These are phyloP conservation scores for Chlamydomonas sphaeroides DNA, from an alignment of 139 green algal genomes.

Conservation along the genomic window DNA sequence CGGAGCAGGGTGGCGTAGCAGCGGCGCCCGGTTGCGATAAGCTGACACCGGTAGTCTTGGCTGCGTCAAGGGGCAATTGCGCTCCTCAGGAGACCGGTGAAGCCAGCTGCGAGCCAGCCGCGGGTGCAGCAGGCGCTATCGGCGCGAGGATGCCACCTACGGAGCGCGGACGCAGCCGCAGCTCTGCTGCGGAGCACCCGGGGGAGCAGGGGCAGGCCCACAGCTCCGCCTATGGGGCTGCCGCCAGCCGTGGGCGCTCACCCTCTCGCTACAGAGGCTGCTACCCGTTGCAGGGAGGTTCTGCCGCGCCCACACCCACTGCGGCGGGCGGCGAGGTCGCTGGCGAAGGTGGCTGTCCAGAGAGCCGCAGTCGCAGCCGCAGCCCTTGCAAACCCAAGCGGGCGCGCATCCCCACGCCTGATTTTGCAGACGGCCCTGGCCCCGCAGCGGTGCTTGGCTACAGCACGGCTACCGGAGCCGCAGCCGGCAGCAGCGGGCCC, in stretches of 20 bases:
- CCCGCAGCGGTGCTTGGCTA: neutral
- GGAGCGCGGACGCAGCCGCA: too few species aligned
- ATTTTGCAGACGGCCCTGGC: neutral
- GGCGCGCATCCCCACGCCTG: neutral
- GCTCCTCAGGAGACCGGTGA: too few species aligned
- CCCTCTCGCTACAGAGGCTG: neutral
- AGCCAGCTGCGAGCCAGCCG: too few species aligned
- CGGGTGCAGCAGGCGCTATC: slow-evolving; percentile 6
- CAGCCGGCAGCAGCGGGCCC: neutral
- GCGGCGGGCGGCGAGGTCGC: too few species aligned
- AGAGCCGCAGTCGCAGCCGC: slow-evolving; percentile 8
- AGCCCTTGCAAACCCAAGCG: too few species aligned
- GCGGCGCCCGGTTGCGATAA: neutral
- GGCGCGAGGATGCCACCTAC: too few species aligned
- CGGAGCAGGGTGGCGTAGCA: neutral
- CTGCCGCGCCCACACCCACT: too few species aligned
- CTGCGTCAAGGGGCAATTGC: neutral
- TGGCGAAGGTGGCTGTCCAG: neutral
- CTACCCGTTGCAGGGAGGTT: neutral
- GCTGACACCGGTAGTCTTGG: too few species aligned
- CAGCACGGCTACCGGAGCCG: neutral
- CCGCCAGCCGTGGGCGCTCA: slow-evolving; percentile 4
- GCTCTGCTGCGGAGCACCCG: too few species aligned
- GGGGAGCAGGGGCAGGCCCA: too few species aligned
- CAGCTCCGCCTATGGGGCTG: too few species aligned